Base-by-base conservation (phyloP, 441 rosid species). In the Erodium texanum region DNA sequence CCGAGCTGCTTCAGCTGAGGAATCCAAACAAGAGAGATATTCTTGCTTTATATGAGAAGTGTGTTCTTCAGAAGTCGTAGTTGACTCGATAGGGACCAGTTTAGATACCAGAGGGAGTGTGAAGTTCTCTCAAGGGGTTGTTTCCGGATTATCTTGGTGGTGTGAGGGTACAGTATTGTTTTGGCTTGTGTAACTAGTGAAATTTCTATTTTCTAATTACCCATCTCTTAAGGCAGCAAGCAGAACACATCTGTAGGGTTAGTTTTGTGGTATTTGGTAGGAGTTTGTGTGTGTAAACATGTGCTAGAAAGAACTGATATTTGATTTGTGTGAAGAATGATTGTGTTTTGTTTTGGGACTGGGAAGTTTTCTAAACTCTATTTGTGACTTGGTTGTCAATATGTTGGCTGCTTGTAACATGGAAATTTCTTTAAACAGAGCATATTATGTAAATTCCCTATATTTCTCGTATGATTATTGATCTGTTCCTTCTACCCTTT, bases 1-100 rank as follows among this genome's bases (percentile, higher is more conserved):
- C 84, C 0, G 87, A 90, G 80, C 78, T 95, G 41, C 90, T 92
- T 61, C 87, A 86, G 74, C 65, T 89, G 74, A 89, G 81, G 71
- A 92, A 81, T 73, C 89, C 88, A n/a, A 86, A 76, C 81, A 95
- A 89, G 88, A 89, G 85, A 76, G 99, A 95, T 56, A 83, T 95
- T 72, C 78, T 95, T 45, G 89, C 91, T 2, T 79, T 95, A 67
- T 92, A 92, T 20, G 97, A 95, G 84, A 76, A 84, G 70, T 82
- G 71, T 52, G 84, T 92, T 66, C 87, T 92, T 41, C 87, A 78
- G 71, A 92, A 86, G 82, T 82, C 83, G 0, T 82, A 65, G 52
- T 45, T 45, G 50, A 41, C 2, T 11, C 3, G 50, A 41, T 41
- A 41, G 50, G 12, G 50, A 41, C 4, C 50, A 41, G 50, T 10